These are phyloP conservation scores for Lasiodiplodia sp. DNA, from an alignment of 2,329 filamentous ascomycete genomes.

Conservation along the genomic window DNA sequence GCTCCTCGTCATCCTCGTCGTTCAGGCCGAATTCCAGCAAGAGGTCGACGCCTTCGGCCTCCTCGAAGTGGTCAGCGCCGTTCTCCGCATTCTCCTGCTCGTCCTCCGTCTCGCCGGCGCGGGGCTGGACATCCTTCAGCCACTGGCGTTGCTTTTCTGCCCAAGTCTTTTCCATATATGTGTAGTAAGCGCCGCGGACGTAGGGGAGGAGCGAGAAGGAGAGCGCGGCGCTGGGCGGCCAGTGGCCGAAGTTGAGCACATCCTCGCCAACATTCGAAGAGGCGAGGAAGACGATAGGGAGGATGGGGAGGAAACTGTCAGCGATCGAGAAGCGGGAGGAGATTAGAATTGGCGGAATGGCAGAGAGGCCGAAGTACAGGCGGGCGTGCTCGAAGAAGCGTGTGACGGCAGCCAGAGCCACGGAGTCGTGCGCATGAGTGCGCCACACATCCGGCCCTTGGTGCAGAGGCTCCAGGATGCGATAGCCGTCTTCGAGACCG, in stretches of 20 bases:
- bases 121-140: slow-evolving; percentile 68
- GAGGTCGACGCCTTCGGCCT: slow-evolving; percentile 50
- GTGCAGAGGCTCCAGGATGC: slow-evolving; percentile 58
- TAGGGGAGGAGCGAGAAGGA: slow-evolving; percentile 72
- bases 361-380: slow-evolving; percentile 66
- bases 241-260: slow-evolving; percentile 61
- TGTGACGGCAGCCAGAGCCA: slow-evolving; percentile 39
- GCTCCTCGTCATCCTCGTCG: slow-evolving; percentile 45
- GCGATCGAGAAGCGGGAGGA: slow-evolving; percentile 66
- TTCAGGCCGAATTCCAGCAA: slow-evolving; percentile 57
- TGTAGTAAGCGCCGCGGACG: slow-evolving; percentile 68
- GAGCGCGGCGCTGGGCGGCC: slow-evolving; percentile 72
- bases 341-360: slow-evolving; percentile 73
- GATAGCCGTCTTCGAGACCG: slow-evolving; percentile 65
- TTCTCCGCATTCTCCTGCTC: slow-evolving; percentile 40
- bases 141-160: slow-evolving; percentile 65
- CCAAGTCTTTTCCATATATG: slow-evolving; percentile 67
- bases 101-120: slow-evolving; percentile 50
- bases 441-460: slow-evolving; percentile 43
- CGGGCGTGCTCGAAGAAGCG: slow-evolving; percentile 54
- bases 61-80: slow-evolving; percentile 37
- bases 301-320: slow-evolving; percentile 68
- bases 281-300: slow-evolving; percentile 68
- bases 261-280: slow-evolving; percentile 55
- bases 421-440: slow-evolving; percentile 41